A percentile compares a stretch with the other conserved stretches of the same genome.
Evolutionary conservation across 768 basidiomycete genomes (phyloP).

Genomic region (Suillus discolor): DNA sequence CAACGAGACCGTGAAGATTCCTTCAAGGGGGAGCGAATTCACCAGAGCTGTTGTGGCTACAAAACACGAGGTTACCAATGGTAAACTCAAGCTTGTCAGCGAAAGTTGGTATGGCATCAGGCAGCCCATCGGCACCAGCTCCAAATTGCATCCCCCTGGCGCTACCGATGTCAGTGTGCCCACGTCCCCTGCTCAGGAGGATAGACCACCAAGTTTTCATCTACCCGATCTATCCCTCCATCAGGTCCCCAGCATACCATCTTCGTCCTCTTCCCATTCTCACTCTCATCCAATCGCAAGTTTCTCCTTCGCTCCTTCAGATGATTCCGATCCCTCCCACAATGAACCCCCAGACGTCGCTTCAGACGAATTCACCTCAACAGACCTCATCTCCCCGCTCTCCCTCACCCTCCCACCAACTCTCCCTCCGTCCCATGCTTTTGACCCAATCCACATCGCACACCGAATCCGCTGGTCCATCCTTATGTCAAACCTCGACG

Average conservation of each 20-base stretch:
- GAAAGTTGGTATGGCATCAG: constrained; percentile 17
- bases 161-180: constrained; percentile 12
- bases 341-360: constrained; percentile 8
- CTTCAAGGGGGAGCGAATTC: constrained; percentile 56
- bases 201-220: constrained; percentile 18
- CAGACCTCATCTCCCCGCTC: constrained; percentile 62
- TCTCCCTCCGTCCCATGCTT: constrained; percentile 67
- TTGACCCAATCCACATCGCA: constrained; percentile 73
- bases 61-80: constrained; percentile 69
- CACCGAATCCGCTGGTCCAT: constrained; percentile 86
- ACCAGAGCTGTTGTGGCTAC: constrained; percentile 60
- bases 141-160: background rate
- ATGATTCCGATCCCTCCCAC: constrained; percentile 3
- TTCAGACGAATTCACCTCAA: background rate
- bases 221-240: constrained; percentile 20
- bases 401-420: constrained; percentile 60
- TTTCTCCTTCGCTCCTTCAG: background rate
- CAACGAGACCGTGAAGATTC: constrained; percentile 72
- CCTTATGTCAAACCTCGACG: constrained; percentile 82
- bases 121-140: background rate
- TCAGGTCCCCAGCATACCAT: constrained; percentile 17
- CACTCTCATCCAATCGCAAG: constrained; percentile 1
- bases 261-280: constrained; percentile 18
- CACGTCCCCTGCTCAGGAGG: constrained; percentile 17
- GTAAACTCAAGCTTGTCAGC: constrained; percentile 46